Evolutionary conservation across 768 basidiomycete genomes (phyloP).

Genomic region (Trametes cinnabarina): DNA sequence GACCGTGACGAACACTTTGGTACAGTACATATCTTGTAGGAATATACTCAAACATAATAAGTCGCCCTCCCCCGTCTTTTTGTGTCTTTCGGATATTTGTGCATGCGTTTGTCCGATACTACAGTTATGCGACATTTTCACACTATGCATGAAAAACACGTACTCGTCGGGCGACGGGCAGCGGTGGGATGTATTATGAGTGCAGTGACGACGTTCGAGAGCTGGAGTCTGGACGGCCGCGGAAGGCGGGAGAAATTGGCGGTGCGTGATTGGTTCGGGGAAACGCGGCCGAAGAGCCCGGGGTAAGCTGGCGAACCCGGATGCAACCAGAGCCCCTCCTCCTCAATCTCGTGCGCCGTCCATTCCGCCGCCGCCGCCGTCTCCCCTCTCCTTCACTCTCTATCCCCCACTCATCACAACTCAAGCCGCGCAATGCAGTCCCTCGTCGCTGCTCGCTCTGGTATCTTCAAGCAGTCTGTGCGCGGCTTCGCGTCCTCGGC

Average conservation of each 20-base stretch:
- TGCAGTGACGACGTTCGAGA: conserved; percentile 9
- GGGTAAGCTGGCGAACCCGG: conserved; percentile 16
- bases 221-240: conserved; percentile 7
- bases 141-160: no score
- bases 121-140: not conserved
- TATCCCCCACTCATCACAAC: not conserved
- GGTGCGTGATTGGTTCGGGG: conserved; percentile 21
- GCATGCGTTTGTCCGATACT: no score
- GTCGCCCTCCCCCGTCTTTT: not conserved
- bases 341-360: conserved; percentile 18
- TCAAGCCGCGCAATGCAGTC: conserved; percentile 43
- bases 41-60: conserved; percentile 5
- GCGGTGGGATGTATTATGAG: not conserved
- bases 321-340: not conserved
- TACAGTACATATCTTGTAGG: conserved; percentile 16
- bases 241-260: conserved; percentile 13
- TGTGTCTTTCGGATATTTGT: no score
- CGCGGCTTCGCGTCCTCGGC: conserved; percentile 33
- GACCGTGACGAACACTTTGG: conserved; percentile 2
- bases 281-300: conserved; percentile 20
- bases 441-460: conserved; percentile 39
- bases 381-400: not conserved
- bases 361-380: conserved; percentile 2
- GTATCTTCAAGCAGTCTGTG: conserved; percentile 15
- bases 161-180: not conserved